Conservation (phyloP, 139 green algal species). For the Picochlorum sp. region DNA sequence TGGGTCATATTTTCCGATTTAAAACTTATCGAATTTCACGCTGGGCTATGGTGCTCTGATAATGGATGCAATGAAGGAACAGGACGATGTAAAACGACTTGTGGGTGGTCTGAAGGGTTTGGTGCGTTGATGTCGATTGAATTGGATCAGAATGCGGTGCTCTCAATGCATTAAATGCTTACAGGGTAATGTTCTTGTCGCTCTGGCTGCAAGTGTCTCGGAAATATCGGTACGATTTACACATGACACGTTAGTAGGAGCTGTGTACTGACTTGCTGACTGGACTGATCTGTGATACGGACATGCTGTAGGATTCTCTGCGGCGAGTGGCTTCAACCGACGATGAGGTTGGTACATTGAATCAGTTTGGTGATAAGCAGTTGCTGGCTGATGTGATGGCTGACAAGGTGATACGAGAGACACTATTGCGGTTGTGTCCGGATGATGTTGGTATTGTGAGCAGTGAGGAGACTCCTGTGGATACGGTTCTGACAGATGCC, state of each 20-base stretch:
- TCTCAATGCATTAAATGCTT: too few species aligned
- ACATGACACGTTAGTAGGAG: too few species aligned
- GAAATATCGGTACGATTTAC: too few species aligned
- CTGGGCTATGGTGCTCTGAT: not conserved
- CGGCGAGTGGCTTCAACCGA: constrained; percentile 7
- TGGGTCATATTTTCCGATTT: not conserved
- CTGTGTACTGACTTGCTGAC: too few species aligned
- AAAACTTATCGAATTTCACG: too few species aligned
- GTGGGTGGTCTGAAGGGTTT: too few species aligned
- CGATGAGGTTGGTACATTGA: constrained; percentile 27
- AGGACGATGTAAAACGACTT: too few species aligned
- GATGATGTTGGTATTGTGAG: constrained; percentile 47
- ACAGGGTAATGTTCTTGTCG: not conserved
- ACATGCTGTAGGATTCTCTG: not conserved
- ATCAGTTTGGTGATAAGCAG: constrained; percentile 55
- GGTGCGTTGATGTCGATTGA: too few species aligned
- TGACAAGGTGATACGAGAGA: constrained; percentile 37
- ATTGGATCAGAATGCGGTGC: too few species aligned
- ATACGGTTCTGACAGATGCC: constrained; percentile 20
- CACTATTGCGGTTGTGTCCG: not conserved
- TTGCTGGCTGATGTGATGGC: constrained; percentile 59
- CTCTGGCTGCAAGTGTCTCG: constrained; percentile 1
- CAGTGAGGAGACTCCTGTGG: constrained; percentile 63
- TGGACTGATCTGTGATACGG: too few species aligned
- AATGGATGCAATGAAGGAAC: too few species aligned